These are phyloP conservation scores for Physcomitrium patens DNA, from an alignment of 225 moss, liverwort and hornwort genomes.

Conservation along the genomic window DNA sequence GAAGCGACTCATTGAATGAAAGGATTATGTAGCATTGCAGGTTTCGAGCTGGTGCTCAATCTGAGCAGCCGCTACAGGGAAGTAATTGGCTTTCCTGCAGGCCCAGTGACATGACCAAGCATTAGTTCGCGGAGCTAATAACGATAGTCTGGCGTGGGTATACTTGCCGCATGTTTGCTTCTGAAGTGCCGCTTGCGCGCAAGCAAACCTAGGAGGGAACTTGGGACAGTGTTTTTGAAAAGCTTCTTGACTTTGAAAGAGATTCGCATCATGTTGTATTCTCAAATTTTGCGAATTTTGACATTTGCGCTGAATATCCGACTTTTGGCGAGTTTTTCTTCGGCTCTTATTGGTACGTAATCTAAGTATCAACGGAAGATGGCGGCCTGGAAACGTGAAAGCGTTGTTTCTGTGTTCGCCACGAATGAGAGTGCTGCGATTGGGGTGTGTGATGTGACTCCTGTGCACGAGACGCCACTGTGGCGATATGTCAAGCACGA, in stretches of 20 bases:
- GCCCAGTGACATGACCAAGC: not conserved
- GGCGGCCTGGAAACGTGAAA: slow-evolving; percentile 6
- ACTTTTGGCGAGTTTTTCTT: not conserved
- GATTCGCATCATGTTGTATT: not conserved
- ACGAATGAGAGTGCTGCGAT: slow-evolving; percentile 22
- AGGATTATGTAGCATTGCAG: too few species aligned
- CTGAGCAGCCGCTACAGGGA: not conserved
- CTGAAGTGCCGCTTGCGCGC: not conserved
- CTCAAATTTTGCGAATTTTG: not conserved
- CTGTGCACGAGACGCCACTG: not conserved
- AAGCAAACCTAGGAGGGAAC: not conserved
- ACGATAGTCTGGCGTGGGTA: not conserved
- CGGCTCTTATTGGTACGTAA: too few species aligned
- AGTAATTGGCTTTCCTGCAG: not conserved
- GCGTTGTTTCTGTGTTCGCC: not conserved
- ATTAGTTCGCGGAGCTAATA: not conserved
- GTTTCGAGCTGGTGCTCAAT: too few species aligned
- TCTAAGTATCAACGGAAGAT: not conserved
- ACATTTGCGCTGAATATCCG: not conserved
- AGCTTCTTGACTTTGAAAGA: too few species aligned
- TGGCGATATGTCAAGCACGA: slow-evolving; percentile 32
- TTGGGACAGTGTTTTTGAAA: not conserved
- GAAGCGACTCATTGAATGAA: not conserved
- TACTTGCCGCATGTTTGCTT: slow-evolving; percentile 16
- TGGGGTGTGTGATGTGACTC: slow-evolving; percentile 10